A percentile compares a stretch with the other conserved stretches of the same genome.
Conservation (phyloP, 352 stramenopile species). For the Globisporangium viniferum region DNA sequence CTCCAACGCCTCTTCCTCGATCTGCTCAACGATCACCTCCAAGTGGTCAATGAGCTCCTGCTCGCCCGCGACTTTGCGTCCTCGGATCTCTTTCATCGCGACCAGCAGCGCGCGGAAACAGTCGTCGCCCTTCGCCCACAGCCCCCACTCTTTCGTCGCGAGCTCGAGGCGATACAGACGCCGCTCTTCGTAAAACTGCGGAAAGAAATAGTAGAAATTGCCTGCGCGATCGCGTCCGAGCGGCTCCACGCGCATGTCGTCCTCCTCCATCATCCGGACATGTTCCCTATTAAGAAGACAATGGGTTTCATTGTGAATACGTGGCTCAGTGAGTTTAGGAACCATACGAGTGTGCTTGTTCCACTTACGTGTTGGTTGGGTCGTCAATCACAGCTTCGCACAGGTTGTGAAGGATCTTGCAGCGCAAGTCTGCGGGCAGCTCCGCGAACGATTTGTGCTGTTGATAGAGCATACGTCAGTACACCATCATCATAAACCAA, state of each 20-base stretch:
- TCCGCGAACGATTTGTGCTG: constrained; percentile 77
- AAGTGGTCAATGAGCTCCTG: constrained; percentile 75
- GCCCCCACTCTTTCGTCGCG: constrained; percentile 48
- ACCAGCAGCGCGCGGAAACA: constrained; percentile 54
- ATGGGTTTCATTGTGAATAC: neutral
- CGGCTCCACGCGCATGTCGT: constrained; percentile 75
- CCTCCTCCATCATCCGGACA: constrained; percentile 85
- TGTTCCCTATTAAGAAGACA: constrained; percentile 46
- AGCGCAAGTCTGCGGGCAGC: constrained; percentile 64
- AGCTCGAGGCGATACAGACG: constrained; percentile 64
- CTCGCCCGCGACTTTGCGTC: constrained; percentile 66
- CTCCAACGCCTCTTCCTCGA: constrained; percentile 54
- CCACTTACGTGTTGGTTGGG: constrained; percentile 54
- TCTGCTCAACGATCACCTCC: constrained; percentile 79
- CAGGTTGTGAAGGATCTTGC: constrained; percentile 80
- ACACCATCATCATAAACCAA: neutral
- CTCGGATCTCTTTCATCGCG: constrained; percentile 54
- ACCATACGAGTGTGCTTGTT: neutral
- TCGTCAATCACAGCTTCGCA: constrained; percentile 83
- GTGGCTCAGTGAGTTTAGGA: neutral
- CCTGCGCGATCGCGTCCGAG: constrained; percentile 69
- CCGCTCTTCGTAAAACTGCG: constrained; percentile 84
- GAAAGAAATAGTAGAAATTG: constrained; percentile 83
- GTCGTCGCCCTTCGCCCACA: constrained; percentile 79
- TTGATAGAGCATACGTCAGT: neutral